Evolutionary conservation across 345 rosid species (phyloP).

Genomic region (Melaleuca alternifolia): DNA sequence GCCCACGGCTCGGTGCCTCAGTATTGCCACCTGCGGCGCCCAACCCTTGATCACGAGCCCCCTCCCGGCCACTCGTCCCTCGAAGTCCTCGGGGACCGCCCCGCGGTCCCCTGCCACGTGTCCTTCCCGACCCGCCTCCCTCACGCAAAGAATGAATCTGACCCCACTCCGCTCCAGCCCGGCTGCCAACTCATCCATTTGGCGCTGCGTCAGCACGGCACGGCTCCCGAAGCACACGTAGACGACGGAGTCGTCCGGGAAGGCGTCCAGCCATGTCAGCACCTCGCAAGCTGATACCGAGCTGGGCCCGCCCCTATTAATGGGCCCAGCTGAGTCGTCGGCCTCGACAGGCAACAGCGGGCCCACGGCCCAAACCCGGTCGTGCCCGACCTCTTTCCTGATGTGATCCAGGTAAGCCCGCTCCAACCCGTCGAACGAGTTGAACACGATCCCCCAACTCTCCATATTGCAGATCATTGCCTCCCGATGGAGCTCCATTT

Average conservation of each 20-base stretch:
- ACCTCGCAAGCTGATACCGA: neutral
- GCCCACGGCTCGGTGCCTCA: constrained; percentile 45
- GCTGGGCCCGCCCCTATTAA: neutral
- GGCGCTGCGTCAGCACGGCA: constrained; percentile 20
- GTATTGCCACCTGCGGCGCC: constrained; percentile 44
- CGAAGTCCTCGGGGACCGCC: constrained; percentile 32
- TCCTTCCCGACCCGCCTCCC: constrained; percentile 13
- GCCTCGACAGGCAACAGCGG: constrained; percentile 38
- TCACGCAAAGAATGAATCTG: constrained; percentile 46
- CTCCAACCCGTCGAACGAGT: constrained; percentile 39
- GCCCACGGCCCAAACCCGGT: constrained; percentile 44
- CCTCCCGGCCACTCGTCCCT: constrained; percentile 20
- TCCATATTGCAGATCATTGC: neutral
- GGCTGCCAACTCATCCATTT: constrained; percentile 31
- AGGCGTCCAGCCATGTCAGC: constrained; percentile 40
- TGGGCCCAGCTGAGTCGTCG: neutral
- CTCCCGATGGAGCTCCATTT: neutral
- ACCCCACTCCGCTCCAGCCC: constrained; percentile 39
- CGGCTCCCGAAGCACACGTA: constrained; percentile 68
- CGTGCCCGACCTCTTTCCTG: constrained; percentile 27
- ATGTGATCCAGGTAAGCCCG: constrained; percentile 20
- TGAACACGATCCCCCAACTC: constrained; percentile 36
- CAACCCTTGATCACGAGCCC: constrained; percentile 42
- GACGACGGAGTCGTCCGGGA: constrained; percentile 38
- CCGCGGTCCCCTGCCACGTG: constrained; percentile 4